Base-by-base conservation (phyloP, 2,329 filamentous ascomycete genomes). In the Graphiopsis chlorocephala region DNA sequence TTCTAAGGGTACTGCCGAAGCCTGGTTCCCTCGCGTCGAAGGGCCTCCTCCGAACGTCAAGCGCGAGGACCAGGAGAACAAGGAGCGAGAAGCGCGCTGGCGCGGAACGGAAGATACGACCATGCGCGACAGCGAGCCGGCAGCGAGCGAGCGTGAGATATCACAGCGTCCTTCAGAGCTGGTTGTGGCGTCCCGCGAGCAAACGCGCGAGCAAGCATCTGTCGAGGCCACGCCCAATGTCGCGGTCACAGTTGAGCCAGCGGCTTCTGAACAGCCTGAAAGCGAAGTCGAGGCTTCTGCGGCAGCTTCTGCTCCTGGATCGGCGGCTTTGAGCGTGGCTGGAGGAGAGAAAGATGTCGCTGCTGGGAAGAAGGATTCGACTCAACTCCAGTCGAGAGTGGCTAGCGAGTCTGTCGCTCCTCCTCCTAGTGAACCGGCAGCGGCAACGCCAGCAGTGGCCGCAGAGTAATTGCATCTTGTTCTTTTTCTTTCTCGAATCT, bases 11-110 rank as follows among this genome's bases (percentile, higher is more conserved):
- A 64, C 53, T 8, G 62, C 62, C 25, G 55, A 64, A 56, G 33
- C 53, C n/a, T 64, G 55, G 55, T 64, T 64, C 45, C 62, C 62
- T 20, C 53, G 62, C 42, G 23, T n/a, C 26, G 62, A 59, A 45
- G 62, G 47, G 23, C 53, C 45, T 23, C 53, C 20, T 58, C 55
- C 42, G 2, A 55, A 33, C 4, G 53, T 59, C 29, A 59, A 64
- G 62, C 48, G 53, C 17, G 53, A 64, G 23, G 48, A 53, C 14
- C 33, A 38, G 10, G 62, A 64, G 17, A 62, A 62, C 47, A 62
- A 62, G 48, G 60, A 62, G 28, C 35, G 48, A 45, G 60, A 62
- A 52, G 60, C 60, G 15, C 60, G 60, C 25, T 62, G 60, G 60
- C 47, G 60, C 8, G 60, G 60, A 12, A 62, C 55, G 48, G 60